Percentiles rank a stretch among this genome's conserved stretches.
Conservation (phyloP, 2,329 filamentous ascomycete species). For the Phialemonium atrogriseum region DNA sequence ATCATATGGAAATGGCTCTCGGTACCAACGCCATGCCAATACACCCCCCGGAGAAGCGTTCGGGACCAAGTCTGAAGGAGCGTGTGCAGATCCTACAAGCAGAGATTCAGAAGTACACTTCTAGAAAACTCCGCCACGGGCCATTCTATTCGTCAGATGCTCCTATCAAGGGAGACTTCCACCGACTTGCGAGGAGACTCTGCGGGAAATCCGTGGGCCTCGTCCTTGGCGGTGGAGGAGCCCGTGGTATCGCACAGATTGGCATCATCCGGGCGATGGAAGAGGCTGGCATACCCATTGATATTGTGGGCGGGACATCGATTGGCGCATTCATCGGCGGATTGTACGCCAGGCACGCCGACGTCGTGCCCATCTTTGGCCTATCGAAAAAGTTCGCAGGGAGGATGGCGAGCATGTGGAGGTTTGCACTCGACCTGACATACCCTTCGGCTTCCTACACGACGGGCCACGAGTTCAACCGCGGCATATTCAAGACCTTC, state of each 20-base stretch:
- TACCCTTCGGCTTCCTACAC: constrained; percentile 97
- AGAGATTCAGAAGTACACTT: constrained; percentile 97
- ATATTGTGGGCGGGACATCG: constrained; percentile 90
- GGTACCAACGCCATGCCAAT: constrained; percentile 67
- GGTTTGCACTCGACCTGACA: constrained; percentile 92
- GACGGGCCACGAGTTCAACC: constrained; percentile 97
- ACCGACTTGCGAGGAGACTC: constrained; percentile 78
- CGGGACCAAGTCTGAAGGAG: constrained; percentile 82
- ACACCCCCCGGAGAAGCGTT: constrained; percentile 65
- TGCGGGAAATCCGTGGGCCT: constrained; percentile 93
- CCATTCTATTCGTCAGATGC: constrained; percentile 87
- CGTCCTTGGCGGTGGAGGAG: constrained; percentile 88
- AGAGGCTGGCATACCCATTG: constrained; percentile 92
- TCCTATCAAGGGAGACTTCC: constrained; percentile 93
- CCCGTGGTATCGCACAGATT: constrained; percentile 83
- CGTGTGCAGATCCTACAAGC: constrained; percentile 90
- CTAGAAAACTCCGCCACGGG: constrained; percentile 78
- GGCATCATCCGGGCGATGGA: constrained; percentile 93
- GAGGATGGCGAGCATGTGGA: constrained; percentile 98
- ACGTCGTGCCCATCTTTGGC: constrained; percentile 94
- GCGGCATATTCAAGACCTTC: constrained; percentile 97
- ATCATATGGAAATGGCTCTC: constrained; percentile 94
- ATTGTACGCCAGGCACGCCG: constrained; percentile 90
- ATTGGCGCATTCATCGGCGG: constrained; percentile 95
- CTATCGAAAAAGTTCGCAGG: constrained; percentile 95